Conservation (phyloP, 1,284 basidiomycete species). For the Bondarzewia mesenterica region DNA sequence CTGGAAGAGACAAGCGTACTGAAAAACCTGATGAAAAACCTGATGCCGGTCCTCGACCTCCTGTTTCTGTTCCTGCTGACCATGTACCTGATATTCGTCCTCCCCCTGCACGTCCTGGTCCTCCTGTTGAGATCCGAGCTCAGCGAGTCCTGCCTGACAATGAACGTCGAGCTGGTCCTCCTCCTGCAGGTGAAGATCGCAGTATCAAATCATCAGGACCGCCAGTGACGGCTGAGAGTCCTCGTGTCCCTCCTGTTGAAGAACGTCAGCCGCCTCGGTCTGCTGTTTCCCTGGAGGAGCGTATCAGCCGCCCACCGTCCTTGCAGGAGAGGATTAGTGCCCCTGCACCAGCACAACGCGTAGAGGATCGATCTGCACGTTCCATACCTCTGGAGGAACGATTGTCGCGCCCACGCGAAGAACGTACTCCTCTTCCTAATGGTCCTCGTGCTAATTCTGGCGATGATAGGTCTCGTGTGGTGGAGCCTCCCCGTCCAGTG, state of each 20-base stretch:
- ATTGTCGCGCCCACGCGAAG: constrained; percentile 15
- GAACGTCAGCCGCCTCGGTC: constrained; percentile 6
- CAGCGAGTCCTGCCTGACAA: constrained; percentile 5
- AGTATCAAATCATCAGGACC: constrained; percentile 3
- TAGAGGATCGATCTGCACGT: constrained; percentile 11
- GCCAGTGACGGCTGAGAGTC: not conserved
- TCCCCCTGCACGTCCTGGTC: not conserved
- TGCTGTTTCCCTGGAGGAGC: constrained; percentile 5
- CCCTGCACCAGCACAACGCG: constrained; percentile 1
- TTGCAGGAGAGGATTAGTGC: constrained; percentile 21
- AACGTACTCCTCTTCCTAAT: constrained; percentile 11
- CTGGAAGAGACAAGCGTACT: not conserved
- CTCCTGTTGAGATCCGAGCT: constrained; percentile 2
- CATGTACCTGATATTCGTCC: constrained; percentile 14
- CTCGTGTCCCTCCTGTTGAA: not conserved
- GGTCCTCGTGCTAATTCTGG: constrained; percentile 3
- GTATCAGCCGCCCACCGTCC: constrained; percentile 7
- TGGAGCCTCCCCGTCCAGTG: constrained; percentile 8
- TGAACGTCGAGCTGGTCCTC: constrained; percentile 2
- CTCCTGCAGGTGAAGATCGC: constrained; percentile 2
- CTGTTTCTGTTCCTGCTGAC: not conserved
- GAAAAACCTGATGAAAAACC: not conserved
- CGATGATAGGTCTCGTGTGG: constrained; percentile 5
- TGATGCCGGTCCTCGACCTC: not conserved
- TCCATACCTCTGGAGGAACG: constrained; percentile 19